Evolutionary conservation across 2,329 filamentous ascomycete species (phyloP), one percentile per base, ranked within the genome.

Genomic region (Drechslerella stenobrocha): DNA sequence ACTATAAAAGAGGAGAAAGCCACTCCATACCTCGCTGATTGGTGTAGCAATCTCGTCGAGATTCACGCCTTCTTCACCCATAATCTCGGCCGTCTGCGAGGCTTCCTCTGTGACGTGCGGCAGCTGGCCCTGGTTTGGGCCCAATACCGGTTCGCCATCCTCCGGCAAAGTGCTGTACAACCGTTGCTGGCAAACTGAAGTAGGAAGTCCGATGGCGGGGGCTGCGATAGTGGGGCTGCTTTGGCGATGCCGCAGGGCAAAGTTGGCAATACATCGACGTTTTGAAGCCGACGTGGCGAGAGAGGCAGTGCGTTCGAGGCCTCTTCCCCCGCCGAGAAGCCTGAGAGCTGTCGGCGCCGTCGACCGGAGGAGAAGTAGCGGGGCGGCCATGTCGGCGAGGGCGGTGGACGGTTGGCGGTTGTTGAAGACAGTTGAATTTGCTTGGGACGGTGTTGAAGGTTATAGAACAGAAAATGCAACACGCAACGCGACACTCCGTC

Each of bases 1-100:
- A 15, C 34, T 15, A 15, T 37, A 3, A 15, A 37, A 37, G 3
- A 15, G 34, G 34, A 4, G 3, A 13, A 37, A 13, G 13, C 34
- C 4, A 13, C 11, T 3, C 15, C 32, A 7, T 69, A 69, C 64
- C 57, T 69, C 64, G 22, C 58, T 61, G 18, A 61, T 40, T 3
- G 64, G 64, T 8, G 64, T 69, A 3, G 52, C 64, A 35, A 63
- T 52, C 42, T 69, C 64, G 15, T 63, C 64, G 13, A 69, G 13
- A 26, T 69, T 53, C 9, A 69, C 44, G 1, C 46, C 52, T 24
- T 69, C 64, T 4, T 60, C 57, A 8, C 64, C 64, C 57, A 69
- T 57, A 30, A 69, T 57, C 47, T 63, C 57, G 23, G 51, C 46
- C 3, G 51, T 63, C 18, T 50, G 23, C 2, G 40, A 50, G 3